A percentile compares a stretch with the other conserved stretches of the same genome.
phyloP scores from a whole-genome alignment of 2,329 filamentous ascomycete species.

The Ascochyta pisi region DNA sequence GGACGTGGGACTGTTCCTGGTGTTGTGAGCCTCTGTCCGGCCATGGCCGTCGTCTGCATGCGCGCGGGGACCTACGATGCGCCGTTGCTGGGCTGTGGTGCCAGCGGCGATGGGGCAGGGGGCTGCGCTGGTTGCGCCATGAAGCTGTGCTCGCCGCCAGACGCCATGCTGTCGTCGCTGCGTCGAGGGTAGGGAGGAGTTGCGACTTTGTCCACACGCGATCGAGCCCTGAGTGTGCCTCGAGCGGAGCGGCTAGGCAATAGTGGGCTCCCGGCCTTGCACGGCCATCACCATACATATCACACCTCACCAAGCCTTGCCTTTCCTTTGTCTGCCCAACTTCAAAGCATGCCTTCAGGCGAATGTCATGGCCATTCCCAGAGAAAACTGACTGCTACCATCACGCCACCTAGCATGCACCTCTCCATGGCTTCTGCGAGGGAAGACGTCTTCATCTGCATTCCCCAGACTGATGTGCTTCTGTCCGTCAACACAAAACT shows the following conservation, averaged over 20 bases:
- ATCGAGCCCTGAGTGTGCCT: constrained; percentile 17
- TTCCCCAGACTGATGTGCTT: constrained; percentile 1
- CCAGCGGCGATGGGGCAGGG: constrained; percentile 39
- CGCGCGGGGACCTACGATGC: constrained; percentile 36
- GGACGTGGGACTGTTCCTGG: constrained; percentile 29
- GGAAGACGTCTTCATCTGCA: constrained; percentile 4
- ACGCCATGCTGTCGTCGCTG: constrained; percentile 37
- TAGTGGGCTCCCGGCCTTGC: constrained; percentile 16
- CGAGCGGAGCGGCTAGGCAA: constrained; percentile 14
- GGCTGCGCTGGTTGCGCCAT: constrained; percentile 41
- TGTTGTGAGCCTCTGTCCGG: constrained; percentile 21
- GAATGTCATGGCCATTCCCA: neutral
- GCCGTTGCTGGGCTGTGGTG: constrained; percentile 42
- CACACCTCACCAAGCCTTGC: constrained; percentile 6
- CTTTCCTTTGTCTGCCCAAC: constrained; percentile 3
- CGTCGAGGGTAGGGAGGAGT: constrained; percentile 23
- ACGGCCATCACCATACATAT: constrained; percentile 10
- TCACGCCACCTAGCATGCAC: neutral
- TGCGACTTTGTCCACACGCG: constrained; percentile 24
- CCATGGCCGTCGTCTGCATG: neutral
- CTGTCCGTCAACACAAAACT: constrained; percentile 2
- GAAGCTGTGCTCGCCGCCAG: constrained; percentile 50
- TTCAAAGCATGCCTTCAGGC: neutral
- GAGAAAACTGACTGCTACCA: neutral
- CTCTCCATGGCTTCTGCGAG: neutral